phyloP scores from a whole-genome alignment of 805 yeast species.

The Saccharomycopsis capsularis region DNA sequence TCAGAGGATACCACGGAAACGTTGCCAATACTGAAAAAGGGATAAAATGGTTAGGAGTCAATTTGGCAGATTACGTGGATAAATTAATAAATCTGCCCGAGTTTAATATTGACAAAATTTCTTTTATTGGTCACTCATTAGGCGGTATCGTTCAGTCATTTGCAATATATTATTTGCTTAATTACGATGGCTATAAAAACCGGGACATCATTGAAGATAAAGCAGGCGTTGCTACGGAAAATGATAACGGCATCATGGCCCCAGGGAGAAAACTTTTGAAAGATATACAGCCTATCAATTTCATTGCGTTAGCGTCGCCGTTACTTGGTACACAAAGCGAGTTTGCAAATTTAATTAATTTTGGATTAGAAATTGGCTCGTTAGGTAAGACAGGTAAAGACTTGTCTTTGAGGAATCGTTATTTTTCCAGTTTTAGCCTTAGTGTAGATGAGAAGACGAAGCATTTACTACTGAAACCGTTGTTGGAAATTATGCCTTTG shows the following conservation, averaged over 20 bases:
- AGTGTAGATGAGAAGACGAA: slow-evolving; percentile 15
- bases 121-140: slow-evolving; percentile 87
- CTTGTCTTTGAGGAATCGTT: slow-evolving; percentile 53
- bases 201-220: slow-evolving; percentile 4
- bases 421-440: slow-evolving; percentile 24
- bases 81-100: slow-evolving; percentile 41
- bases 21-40: slow-evolving; percentile 88
- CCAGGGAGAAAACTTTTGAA: slow-evolving; percentile 6
- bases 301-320: slow-evolving; percentile 82
- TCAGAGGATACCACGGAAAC: slow-evolving; percentile 78
- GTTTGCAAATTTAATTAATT: slow-evolving; percentile 75
- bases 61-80: slow-evolving; percentile 68
- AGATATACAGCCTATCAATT: slow-evolving; percentile 52
- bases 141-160: slow-evolving; percentile 92
- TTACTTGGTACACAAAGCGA: slow-evolving; percentile 82
- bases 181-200: slow-evolving; percentile 25
- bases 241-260: not conserved
- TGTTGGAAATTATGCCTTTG: slow-evolving; percentile 68
- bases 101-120: slow-evolving; percentile 49
- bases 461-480: slow-evolving; percentile 39
- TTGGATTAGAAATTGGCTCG: slow-evolving; percentile 80
- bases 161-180: slow-evolving; percentile 73
- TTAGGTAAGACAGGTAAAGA: slow-evolving; percentile 94
- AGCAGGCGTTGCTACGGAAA: not conserved
- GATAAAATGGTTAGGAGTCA: slow-evolving; percentile 70